Base-by-base conservation (phyloP, 257 asterid species). In the Capsicum pubescens region DNA sequence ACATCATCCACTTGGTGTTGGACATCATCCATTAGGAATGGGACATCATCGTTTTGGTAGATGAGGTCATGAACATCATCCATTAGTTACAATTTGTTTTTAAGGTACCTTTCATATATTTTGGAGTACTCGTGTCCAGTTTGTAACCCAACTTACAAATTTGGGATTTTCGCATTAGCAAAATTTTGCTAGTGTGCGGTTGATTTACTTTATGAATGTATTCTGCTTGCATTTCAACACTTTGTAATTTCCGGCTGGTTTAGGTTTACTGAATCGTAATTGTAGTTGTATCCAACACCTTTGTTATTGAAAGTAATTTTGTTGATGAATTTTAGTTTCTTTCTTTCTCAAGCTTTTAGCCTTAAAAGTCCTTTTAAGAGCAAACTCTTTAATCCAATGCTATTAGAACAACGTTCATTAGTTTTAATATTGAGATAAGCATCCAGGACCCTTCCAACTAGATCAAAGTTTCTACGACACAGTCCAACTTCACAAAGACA, bases 21-120 rank as follows among this genome's bases (percentile, higher is more conserved):
- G 72, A 32, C 72, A 66, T 66, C 72, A 66, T 32, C 72, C 39
- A 61, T 61, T 61, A 21, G 68, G 68, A 8, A 26, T 61, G 68
- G 68, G 68, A 61, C 68, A 61, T 61, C 68, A 61, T 19, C 68
- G 68, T 61, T 19, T 21, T 9, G 69, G 69, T 4, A 15, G 16
- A 63, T 63, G 69, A 63, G 16, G 16, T 63, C 69, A 50, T 50
- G 56, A 50, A 50, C 14, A 50, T 50, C 56, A 9, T 9, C 10
- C 13, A 50, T 50, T 61, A 61, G 39, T 8, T 21, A 11, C 42
- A 13, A 11, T 3, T 21, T 63, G 14, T 21, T 63, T 74, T 71
- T 46, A 10, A 71, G 42, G n/a, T 71, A 6, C n/a, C 2, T 46
- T 16, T 19, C 16, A 1, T 44, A 46, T 46, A 46, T 71, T n/a